Base-by-base conservation (phyloP, 1,139 yeast species). In the Hanseniaspora uvarum region DNA sequence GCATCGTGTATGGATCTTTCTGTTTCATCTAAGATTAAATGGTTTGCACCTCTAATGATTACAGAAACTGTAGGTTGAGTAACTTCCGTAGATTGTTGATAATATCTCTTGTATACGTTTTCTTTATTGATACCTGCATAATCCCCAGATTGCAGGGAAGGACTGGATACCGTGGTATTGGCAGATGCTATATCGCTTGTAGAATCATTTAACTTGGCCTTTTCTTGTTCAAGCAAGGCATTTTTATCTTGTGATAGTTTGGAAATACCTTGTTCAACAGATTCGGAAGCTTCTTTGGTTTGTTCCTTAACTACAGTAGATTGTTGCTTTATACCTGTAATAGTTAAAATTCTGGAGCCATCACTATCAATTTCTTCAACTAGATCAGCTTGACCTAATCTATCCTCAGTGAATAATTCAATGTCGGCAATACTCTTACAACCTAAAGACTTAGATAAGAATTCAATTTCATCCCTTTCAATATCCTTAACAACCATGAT, bases 1-100 rank as follows among this genome's bases (percentile, higher is more conserved):
- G 98, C 97, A 70, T 92, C 98, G 66, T 92, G 99, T 61, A 92
- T 74, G 5, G 97, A 88, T 69, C 98, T 83, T 68, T 94, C 99
- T 46, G 97, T 81, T 72, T 92, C 98, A 68, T 92, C 98, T 58
- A 92, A 74, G 54, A 92, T 83, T 70, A 88, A 78, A 59, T 77
- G 77, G 69, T 92, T 92, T 56, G 97, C 96, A 62, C 99, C 99
- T 68, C 98, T 83, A 60, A 95, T 85, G 55, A 94, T 79, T 57
- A 94, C 83, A 11, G 95, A 86, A 12, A 88, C 95, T 0, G 96
- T 87, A 56, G 86, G 92, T 31, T 53, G 53, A 16, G 46, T 24
- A 7, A 37, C 37, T 28, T 50, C 46, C 14, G 52, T 36, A 5
- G 52, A 50, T 53, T 53, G 53, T 39, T 48, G 58, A 77, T 77